Base-by-base conservation (phyloP, 176 grass and related monocot species). In the Triticum timopheevii region DNA sequence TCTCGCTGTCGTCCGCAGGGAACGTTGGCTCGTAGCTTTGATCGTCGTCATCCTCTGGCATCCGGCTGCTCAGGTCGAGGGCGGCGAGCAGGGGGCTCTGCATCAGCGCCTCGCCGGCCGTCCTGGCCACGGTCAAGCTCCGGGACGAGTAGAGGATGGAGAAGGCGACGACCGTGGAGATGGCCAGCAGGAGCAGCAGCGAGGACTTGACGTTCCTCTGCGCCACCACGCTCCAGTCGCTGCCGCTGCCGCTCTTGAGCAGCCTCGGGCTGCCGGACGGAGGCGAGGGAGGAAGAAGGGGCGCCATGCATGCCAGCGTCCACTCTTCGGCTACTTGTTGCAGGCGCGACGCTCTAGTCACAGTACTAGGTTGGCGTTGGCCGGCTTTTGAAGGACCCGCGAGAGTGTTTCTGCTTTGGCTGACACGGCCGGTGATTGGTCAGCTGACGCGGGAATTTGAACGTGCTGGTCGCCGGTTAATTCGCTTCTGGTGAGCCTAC, bases 151-250 rank as follows among this genome's bases (percentile, higher is more conserved):
- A 68, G 16, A 88, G 50, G 62, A 85, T 68, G 10, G 84, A 85
- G 65, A 87, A 52, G 24, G 86, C 80, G 78, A 79, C 89, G 76
- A 84, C 0, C 28, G 89, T 72, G 83, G 92, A 94, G 72, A 91
- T 16, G 35, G 80, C 56, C 24, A 94, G 86, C 6, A 94, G 89
- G 5, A 91, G 74, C 42, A 91, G 63, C 76, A 91, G 72, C 49
- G 76, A 89, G 38, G 84, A 85, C 69, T 74, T 85, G 50, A 91
- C 1, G 81, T 91, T 94, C 75, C 85, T 36, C 77, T 67, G 89
- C 73, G 54, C 65, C 65, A 79, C 91, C 25, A 49, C 85, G 71
- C 49, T 40, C 91, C 88, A 93, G 65, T 93, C 88, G 27, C 58
- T 79, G 89, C 89, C 50, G 38, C 1, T 78, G 88, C 70, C 59